Evolutionary conservation across 2,329 filamentous ascomycete species (phyloP).

Genomic region (Colletotrichum sp.): DNA sequence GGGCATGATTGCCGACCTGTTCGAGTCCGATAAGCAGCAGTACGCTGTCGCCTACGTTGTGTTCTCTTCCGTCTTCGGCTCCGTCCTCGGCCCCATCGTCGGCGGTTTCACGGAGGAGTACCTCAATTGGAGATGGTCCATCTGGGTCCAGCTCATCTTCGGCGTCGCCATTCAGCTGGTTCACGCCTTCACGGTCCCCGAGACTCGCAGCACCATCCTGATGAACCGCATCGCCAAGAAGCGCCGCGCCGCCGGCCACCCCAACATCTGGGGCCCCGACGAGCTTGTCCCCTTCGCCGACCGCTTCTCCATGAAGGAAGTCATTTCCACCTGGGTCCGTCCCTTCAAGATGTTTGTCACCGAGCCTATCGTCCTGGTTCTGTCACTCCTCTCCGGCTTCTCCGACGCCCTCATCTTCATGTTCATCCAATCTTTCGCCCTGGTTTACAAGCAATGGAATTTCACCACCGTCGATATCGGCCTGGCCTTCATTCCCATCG

Average conservation of each 20-base stretch:
- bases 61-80: constrained; percentile 80
- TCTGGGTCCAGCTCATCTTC: constrained; percentile 86
- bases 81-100: constrained; percentile 77
- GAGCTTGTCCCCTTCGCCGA: constrained; percentile 68
- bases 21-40: constrained; percentile 72
- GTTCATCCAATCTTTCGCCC: constrained; percentile 72
- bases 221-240: constrained; percentile 81
- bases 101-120: constrained; percentile 75
- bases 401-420: constrained; percentile 79
- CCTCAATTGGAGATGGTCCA: constrained; percentile 71
- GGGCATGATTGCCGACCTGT: constrained; percentile 78
- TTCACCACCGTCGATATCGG: constrained; percentile 63
- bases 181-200: constrained; percentile 74
- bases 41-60: constrained; percentile 79
- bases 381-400: constrained; percentile 75
- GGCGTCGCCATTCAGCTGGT: constrained; percentile 70
- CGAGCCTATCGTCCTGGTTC: constrained; percentile 73
- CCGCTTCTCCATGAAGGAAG: constrained; percentile 62
- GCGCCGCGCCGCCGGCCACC: constrained; percentile 64
- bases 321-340: constrained; percentile 61
- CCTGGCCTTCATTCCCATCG: constrained; percentile 68
- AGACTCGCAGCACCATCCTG: constrained; percentile 77
- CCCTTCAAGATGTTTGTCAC: constrained; percentile 76
- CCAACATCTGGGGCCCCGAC: constrained; percentile 73
- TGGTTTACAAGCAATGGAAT: constrained; percentile 71